phyloP scores from a whole-genome alignment of 2,329 filamentous ascomycete species.

The Cytospora leucostoma region DNA sequence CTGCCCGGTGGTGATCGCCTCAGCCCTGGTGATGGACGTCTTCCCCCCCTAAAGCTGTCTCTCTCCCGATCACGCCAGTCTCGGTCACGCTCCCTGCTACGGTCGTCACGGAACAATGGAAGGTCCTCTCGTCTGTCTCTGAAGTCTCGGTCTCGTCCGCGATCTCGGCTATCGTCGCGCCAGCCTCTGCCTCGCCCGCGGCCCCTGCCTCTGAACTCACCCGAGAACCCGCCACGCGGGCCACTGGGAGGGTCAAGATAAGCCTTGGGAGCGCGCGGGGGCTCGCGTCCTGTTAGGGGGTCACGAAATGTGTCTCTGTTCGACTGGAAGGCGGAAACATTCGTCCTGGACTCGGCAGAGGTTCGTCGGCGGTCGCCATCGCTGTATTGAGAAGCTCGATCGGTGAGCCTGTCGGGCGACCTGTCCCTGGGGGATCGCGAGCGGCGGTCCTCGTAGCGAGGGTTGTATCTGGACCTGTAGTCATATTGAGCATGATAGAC shows the following conservation, averaged over 20 bases:
- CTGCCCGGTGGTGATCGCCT: slow-evolving; percentile 66
- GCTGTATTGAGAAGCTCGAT: slow-evolving; percentile 55
- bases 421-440: slow-evolving; percentile 69
- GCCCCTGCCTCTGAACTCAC: slow-evolving; percentile 65
- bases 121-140: slow-evolving; percentile 54
- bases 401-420: slow-evolving; percentile 65
- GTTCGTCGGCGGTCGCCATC: slow-evolving; percentile 71
- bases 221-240: slow-evolving; percentile 66
- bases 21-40: slow-evolving; percentile 58
- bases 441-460: slow-evolving; percentile 64
- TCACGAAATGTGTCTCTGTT: slow-evolving; percentile 61
- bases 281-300: slow-evolving; percentile 61
- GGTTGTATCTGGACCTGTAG: slow-evolving; percentile 56
- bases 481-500: slow-evolving; percentile 34
- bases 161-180: slow-evolving; percentile 64
- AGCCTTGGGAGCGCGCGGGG: slow-evolving; percentile 80
- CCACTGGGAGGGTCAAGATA: slow-evolving; percentile 70
- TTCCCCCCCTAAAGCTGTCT: slow-evolving; percentile 57
- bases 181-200: slow-evolving; percentile 57
- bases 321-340: slow-evolving; percentile 60
- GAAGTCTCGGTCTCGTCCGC: slow-evolving; percentile 62
- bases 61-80: slow-evolving; percentile 55
- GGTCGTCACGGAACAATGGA: slow-evolving; percentile 57
- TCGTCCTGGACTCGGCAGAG: slow-evolving; percentile 58
- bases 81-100: slow-evolving; percentile 59